Evolutionary conservation across 148 eudicot species (phyloP), one percentile per base, ranked within the genome.

Genomic region (Diospyros kaki): DNA sequence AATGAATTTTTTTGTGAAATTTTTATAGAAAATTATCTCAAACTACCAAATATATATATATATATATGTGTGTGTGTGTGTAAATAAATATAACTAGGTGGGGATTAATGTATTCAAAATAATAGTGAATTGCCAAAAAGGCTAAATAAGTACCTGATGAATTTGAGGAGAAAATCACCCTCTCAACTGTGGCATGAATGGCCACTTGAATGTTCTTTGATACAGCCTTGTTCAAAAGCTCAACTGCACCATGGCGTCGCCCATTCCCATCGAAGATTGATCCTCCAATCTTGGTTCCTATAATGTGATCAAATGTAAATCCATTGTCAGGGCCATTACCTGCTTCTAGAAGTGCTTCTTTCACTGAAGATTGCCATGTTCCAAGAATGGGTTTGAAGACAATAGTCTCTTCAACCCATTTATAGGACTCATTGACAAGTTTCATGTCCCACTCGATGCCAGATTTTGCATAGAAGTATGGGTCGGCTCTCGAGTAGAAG

Each of bases 341-440:
- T 3, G 62, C n/a, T 51, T 69, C 68, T 6, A 76, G 17, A 2
- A 76, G 45, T 3, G 69, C 79, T 15, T 76, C 68, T n/a, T n/a
- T 69, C 61, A 43, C 73, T 1, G 68, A 43, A 41, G 61, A 9
- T 42, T 69, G 74, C 74, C 74, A 76, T 3, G 14, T 41, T 0
- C 13, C 17, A 1, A 75, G 3, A 2, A 50, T 4, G 3, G 68
- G 63, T 39, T 55, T 42, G 52, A 46, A 69, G 0, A 76, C 79
- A 48, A 69, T 63, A 10, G 61, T 62, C 3, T 69, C 62, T 52
- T 76, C 79, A 0, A 76, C 63, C 79, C 79, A 69, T 44, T 76
- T 53, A 62, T 76, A 69, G 0, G 79, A 72, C 42, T 39, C 53
- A 6, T 76, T 53, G 3, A 69, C 68, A 14, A 39, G 12, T 39